Evolutionary conservation across 176 grass and related monocot genomes (phyloP).

Genomic region (Leersia perrieri): DNA sequence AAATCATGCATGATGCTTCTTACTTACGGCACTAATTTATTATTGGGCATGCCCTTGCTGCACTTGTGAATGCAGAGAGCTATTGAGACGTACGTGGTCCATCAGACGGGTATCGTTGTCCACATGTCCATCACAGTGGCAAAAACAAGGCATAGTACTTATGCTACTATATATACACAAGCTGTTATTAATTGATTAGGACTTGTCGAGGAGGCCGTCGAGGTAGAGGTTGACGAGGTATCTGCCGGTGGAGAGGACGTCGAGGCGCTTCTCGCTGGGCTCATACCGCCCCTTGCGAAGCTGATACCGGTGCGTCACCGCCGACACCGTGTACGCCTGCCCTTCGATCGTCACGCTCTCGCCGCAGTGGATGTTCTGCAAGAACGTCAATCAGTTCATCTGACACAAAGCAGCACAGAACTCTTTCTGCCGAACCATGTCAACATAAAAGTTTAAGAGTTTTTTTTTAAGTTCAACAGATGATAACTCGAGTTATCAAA

Average conservation of each 20-base stretch:
- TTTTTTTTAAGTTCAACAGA: no score
- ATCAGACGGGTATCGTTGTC: not conserved
- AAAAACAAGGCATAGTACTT: no score
- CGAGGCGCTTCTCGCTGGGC: slow-evolving; percentile 90
- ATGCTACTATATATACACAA: no score
- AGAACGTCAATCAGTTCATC: no score
- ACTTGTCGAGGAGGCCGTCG: slow-evolving; percentile 76
- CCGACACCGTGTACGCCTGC: slow-evolving; percentile 79
- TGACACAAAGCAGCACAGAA: no score
- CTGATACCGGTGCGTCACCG: slow-evolving; percentile 84
- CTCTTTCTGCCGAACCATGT: no score
- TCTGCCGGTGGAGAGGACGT: slow-evolving; percentile 85
- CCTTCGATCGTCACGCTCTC: slow-evolving; percentile 92
- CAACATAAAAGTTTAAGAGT: no score
- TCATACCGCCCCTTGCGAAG: slow-evolving; percentile 90
- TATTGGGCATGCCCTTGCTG: no score
- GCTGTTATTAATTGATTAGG: not conserved
- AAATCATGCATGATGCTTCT: no score
- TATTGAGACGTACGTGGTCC: not conserved
- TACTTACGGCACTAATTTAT: no score
- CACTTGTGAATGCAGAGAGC: not conserved
- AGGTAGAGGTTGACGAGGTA: slow-evolving; percentile 93
- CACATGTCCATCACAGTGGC: not conserved
- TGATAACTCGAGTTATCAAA: no score
- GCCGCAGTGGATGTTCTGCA: slow-evolving; percentile 94